These are phyloP conservation scores for Dryas octopetala DNA, from an alignment of 306 rosid species.

Conservation along the genomic window DNA sequence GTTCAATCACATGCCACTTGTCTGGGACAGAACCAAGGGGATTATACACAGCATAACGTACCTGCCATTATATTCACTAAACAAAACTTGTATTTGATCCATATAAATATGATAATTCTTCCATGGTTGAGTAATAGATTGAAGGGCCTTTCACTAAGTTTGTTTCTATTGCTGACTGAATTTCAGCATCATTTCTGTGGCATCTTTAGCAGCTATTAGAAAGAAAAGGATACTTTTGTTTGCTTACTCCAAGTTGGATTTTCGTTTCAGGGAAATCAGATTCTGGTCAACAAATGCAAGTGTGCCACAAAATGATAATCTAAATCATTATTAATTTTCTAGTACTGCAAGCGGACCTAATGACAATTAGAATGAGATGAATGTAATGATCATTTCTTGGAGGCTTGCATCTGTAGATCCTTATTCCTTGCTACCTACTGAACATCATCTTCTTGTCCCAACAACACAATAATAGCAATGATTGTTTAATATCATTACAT, in stretches of 20 bases:
- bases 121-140: neutral
- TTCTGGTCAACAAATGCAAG: neutral
- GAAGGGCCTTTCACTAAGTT: neutral
- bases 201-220: neutral
- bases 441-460: too few relatives aligned
- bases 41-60: neutral
- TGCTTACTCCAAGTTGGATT: neutral
- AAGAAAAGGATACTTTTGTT: neutral
- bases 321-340: too few relatives aligned
- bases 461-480: too few relatives aligned
- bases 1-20: constrained; percentile 22
- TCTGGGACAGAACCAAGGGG: neutral
- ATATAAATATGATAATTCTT: neutral
- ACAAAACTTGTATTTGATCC: neutral
- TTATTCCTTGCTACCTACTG: too few relatives aligned
- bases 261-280: too few relatives aligned
- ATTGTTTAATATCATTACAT: neutral
- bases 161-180: neutral
- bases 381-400: too few relatives aligned
- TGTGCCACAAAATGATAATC: neutral
- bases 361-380: too few relatives aligned
- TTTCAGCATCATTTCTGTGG: neutral
- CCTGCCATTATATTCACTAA: constrained; percentile 1
- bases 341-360: too few relatives aligned
- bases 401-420: too few relatives aligned